Evolutionary conservation across 352 stramenopile genomes (phyloP), one percentile per base, ranked within the genome.

Genomic region (Phytophthora fragariae): DNA sequence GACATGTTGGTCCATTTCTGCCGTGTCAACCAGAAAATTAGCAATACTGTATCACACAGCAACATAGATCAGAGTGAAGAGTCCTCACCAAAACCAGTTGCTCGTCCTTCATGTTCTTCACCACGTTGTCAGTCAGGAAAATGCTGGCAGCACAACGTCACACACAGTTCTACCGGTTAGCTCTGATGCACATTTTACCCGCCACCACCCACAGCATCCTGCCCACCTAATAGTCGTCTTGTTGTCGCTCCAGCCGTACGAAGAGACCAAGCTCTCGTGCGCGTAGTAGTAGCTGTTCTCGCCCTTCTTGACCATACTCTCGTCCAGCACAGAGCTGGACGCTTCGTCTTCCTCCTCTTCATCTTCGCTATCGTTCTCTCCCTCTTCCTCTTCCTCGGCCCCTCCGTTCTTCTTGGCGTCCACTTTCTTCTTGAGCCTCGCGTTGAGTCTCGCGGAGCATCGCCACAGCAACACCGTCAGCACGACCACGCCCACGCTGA

Each of bases 231-330:
- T 78, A 24, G 73, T 89, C 62, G 86, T 81, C 70, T 92, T 93
- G 49, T 64, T 77, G 71, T 95, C 87, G 17, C 79, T 92, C 89
- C 89, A 96, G 65, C 88, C 86, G 68, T 94, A 96, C 12, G 85
- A 87, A 24, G 88, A 93, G 27, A 93, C 82, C 62, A 78, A 83
- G 24, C 79, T 84, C 68, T 89, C 66, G 76, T 92, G 88, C 10
- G 86, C 79, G 72, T 95, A 97, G 74, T 94, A 95, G 79, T 97
- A 97, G 77, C 88, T 95, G 76, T 95, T 83, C 27, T 88, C 79
- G 41, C 90, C 90, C 63, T 93, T 93, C 53, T 77, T 78, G 29
- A 90, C 29, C 63, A 89, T 79, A 27, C 82, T 93, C 52, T 93
- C 88, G 19, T 94, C 82, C 49, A 84, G 79, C 61, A 71, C 71